Evolutionary conservation across 805 yeast species (phyloP), one percentile per base, ranked within the genome.

Genomic region (Yarrowia bubula): DNA sequence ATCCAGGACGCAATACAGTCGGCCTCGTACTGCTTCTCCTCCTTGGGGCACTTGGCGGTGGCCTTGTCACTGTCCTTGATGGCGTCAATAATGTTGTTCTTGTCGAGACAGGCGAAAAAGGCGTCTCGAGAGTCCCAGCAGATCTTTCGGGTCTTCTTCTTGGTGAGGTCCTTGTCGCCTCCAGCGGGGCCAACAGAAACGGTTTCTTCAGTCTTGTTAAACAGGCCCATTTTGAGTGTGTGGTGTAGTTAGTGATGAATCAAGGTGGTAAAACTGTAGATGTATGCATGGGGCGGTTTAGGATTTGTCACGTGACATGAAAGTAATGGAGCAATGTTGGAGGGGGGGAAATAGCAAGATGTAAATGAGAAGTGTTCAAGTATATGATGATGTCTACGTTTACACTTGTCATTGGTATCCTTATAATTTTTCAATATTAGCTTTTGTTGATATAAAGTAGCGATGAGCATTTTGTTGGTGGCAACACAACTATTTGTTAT

Each of bases 71-170:
- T 78, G 57, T 72, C 71, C 57, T 70, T 71, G 64, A 86, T 76
- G 17, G 96, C 89, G 74, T 89, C 89, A 8, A 83, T 84, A 64
- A 93, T 86, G 15, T 83, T 77, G 71, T 88, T 82, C 55, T 77
- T 79, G 69, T 88, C 90, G 57, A 93, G 79, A 74, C 99, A 93
- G 8, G 76, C 81, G 71, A 90, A 90, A 73, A 83, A 92, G 44
- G 71, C 70, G 72, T 93, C 99, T 67, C 99, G 83, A 8, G 93
- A 80, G 60, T 87, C 93, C 98, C 98, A 95, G 78, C 99, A 93
- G 67, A 80, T 78, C 72, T 84, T 82, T 69, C 98, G 83, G 69
- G 86, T 84, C 32, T 84, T 77, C 71, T 92, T 85, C 72, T 84
- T 84, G 39, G 81, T 81, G 66, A 80, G 76, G 39, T 77, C 79